phyloP scores from a whole-genome alignment of 768 basidiomycete species.

The Phylloporus arenicola region DNA sequence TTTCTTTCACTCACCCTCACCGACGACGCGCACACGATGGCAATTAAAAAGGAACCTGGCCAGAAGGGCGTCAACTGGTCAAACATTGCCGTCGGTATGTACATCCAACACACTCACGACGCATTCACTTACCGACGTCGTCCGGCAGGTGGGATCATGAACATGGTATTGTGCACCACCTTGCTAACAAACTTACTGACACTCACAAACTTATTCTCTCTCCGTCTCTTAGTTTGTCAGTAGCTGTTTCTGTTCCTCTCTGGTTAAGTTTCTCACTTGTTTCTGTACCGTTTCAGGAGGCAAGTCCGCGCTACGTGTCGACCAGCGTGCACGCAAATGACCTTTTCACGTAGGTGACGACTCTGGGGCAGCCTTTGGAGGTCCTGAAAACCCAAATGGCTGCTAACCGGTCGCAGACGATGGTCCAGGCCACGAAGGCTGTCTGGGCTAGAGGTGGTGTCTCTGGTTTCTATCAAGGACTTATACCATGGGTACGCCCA shows the following conservation, averaged over 20 bases:
- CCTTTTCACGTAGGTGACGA: conserved; percentile 68
- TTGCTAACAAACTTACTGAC: conserved; percentile 16
- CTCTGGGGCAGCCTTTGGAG: conserved; percentile 95
- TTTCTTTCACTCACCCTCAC: conserved; percentile 6
- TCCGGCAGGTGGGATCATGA: conserved; percentile 86
- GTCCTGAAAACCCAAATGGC: conserved; percentile 99
- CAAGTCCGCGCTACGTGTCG: conserved; percentile 36
- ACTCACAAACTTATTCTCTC: conserved; percentile 4
- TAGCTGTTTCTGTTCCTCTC: conserved; percentile 4
- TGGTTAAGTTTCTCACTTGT: conserved; percentile 11
- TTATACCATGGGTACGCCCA: conserved; percentile 90
- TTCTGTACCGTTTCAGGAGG: conserved; percentile 50
- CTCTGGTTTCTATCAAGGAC: conserved; percentile 91
- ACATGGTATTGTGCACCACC: conserved; percentile 68
- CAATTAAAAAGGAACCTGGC: conserved; percentile 79
- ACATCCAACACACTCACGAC: conserved; percentile 3
- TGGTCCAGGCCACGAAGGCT: conserved; percentile 76
- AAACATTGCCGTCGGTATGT: conserved; percentile 89
- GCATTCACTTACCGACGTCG: conserved; percentile 13
- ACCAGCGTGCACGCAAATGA: neutral
- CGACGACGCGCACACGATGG: conserved; percentile 47
- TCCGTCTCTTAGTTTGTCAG: conserved; percentile 41
- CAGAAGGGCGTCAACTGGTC: conserved; percentile 92
- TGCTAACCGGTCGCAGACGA: conserved; percentile 87
- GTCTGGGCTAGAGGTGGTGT: conserved; percentile 93